Percentiles rank a stretch among this genome's conserved stretches.
Evolutionary conservation across 139 green algal genomes (phyloP).

Genomic region (Tetradesmus obliquus): DNA sequence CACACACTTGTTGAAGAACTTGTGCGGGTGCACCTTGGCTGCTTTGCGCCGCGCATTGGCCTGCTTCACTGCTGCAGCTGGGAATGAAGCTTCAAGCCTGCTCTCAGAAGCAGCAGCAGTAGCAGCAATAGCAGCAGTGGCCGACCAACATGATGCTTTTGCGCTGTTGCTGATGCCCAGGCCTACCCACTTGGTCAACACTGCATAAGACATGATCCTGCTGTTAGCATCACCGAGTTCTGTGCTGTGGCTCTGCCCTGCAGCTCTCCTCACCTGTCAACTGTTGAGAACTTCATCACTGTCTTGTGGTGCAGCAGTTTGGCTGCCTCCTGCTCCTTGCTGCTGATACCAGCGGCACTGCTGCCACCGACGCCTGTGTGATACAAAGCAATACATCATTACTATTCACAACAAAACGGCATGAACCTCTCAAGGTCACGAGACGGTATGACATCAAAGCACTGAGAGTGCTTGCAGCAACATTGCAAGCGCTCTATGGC

Average conservation of each 20-base stretch:
- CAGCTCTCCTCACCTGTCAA: slow-evolving; percentile 24
- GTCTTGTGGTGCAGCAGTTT: slow-evolving; percentile 45
- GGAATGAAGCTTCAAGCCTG: slow-evolving; percentile 41
- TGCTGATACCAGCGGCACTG: not conserved
- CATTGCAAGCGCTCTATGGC: not conserved
- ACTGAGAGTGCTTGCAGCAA: not conserved
- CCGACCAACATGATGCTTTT: not conserved
- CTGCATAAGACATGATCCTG: no score
- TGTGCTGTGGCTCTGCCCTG: not conserved
- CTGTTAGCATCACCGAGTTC: not conserved
- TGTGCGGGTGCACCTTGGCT: not conserved
- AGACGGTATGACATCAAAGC: no score
- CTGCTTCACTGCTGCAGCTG: slow-evolving; percentile 27
- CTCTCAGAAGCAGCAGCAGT: not conserved
- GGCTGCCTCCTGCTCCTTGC: not conserved
- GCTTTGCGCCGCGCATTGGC: not conserved
- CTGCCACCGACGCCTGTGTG: not conserved
- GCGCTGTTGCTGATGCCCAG: not conserved
- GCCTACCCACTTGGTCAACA: not conserved
- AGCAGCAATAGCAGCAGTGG: not conserved
- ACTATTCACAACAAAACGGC: not conserved
- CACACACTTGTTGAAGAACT: slow-evolving; percentile 40
- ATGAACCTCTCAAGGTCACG: not conserved
- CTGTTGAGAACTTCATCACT: slow-evolving; percentile 14
- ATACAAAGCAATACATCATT: not conserved